Evolutionary conservation across 176 grass and related monocot species (phyloP).

Genomic region (Microstegium vimineum): DNA sequence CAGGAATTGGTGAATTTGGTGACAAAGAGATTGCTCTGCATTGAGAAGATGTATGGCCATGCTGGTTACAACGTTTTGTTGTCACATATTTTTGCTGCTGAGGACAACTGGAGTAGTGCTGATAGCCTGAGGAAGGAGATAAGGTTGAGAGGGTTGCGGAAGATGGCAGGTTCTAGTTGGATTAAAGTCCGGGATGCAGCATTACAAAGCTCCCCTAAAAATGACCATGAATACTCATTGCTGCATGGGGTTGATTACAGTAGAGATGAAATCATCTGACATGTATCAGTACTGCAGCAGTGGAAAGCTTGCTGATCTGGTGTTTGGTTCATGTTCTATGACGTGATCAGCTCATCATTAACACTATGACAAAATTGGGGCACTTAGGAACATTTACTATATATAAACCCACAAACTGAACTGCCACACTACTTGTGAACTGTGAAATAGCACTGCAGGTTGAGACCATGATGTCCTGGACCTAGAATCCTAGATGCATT

Average conservation of each 20-base stretch:
- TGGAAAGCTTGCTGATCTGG: conserved; percentile 2
- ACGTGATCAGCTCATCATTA: not conserved
- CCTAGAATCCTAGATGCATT: too few relatives aligned
- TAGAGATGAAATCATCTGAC: conserved; percentile 30
- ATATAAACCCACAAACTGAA: not conserved
- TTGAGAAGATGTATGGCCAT: conserved; percentile 59
- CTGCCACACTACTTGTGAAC: not conserved
- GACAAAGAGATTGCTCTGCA: conserved; percentile 49
- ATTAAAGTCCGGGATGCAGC: conserved; percentile 44
- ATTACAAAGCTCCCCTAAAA: conserved; percentile 27
- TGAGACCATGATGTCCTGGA: not conserved
- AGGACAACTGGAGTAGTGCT: conserved; percentile 67
- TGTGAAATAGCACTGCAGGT: not conserved
- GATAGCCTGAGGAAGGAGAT: conserved; percentile 84
- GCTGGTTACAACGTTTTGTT: conserved; percentile 66
- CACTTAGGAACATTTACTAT: not conserved
- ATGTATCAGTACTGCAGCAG: not conserved
- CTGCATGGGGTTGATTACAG: conserved; percentile 7
- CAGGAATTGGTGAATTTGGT: conserved; percentile 55
- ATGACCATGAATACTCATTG: conserved; percentile 32
- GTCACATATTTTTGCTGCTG: conserved; percentile 64
- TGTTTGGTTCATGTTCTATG: not conserved
- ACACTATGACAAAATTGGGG: not conserved
- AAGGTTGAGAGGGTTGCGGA: conserved; percentile 56
- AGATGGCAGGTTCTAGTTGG: conserved; percentile 65